A percentile compares a stretch with the other conserved stretches of the same genome.
phyloP scores from a whole-genome alignment of 345 rosid species.

The Lepidium didymum region DNA sequence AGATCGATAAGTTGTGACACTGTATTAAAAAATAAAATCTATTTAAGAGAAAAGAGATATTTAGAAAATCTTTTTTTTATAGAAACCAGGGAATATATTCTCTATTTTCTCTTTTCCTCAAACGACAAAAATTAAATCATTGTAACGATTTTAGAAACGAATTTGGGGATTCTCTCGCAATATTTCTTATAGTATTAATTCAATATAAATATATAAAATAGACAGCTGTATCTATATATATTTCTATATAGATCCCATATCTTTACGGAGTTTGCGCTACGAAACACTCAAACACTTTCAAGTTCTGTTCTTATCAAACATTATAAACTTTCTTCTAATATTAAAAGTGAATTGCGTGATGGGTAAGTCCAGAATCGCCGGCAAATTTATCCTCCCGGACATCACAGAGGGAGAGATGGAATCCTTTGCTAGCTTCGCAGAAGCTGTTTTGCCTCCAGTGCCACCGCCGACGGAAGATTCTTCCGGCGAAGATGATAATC shows the following conservation, averaged over 20 bases:
- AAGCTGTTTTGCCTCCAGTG: conserved; percentile 47
- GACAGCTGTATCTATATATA: conserved; percentile 6
- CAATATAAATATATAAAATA: not conserved
- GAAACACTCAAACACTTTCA: not conserved
- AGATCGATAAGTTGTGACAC: too few species aligned
- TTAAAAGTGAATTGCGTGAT: not conserved
- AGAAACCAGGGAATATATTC: not conserved
- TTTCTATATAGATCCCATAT: not conserved
- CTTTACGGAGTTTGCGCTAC: not conserved
- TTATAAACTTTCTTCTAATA: not conserved
- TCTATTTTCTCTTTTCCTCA: not conserved
- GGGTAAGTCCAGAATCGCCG: conserved; percentile 8
- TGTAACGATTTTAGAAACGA: not conserved
- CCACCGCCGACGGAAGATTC: conserved; percentile 1
- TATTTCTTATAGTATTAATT: too few species aligned
- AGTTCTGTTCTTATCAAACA: not conserved
- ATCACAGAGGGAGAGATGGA: conserved; percentile 47
- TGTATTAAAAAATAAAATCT: too few species aligned
- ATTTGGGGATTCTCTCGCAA: not conserved
- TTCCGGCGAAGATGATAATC: not conserved
- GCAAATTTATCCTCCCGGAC: conserved; percentile 8
- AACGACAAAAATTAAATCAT: not conserved
- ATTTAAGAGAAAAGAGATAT: too few species aligned
- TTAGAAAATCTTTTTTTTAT: too few species aligned
- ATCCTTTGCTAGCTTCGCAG: conserved; percentile 46